These are phyloP conservation scores for Heritiera littoralis DNA, from an alignment of 345 rosid species.

Conservation along the genomic window DNA sequence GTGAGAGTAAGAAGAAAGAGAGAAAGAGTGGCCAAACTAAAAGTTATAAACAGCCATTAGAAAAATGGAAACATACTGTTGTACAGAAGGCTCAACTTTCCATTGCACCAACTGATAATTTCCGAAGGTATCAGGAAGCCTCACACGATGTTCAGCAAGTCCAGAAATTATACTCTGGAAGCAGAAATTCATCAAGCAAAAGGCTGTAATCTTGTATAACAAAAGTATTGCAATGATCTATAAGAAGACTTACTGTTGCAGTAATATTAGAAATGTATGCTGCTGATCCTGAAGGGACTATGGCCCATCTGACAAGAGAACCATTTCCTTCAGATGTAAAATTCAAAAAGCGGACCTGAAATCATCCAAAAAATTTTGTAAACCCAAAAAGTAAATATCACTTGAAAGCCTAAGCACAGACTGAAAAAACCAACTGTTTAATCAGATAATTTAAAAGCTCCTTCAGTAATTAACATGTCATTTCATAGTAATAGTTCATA, in stretches of 20 bases:
- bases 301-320: slow-evolving; percentile 55
- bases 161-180: slow-evolving; percentile 60
- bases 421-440: background rate
- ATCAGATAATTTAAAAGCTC: background rate
- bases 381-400: background rate
- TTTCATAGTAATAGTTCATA: background rate
- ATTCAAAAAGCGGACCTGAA: slow-evolving; percentile 66
- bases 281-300: slow-evolving; percentile 56
- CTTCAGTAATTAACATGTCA: background rate
- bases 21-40: background rate
- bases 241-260: slow-evolving; percentile 51
- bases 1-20: background rate
- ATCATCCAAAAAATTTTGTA: slow-evolving; percentile 21
- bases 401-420: slow-evolving; percentile 6
- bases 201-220: background rate
- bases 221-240: background rate
- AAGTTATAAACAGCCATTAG: background rate
- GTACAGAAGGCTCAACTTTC: slow-evolving; percentile 56
- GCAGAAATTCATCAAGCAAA: slow-evolving; percentile 28
- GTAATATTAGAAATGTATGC: slow-evolving; percentile 56
- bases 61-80: slow-evolving; percentile 38
- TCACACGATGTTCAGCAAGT: slow-evolving; percentile 62
- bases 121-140: slow-evolving; percentile 69
- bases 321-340: slow-evolving; percentile 58
- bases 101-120: slow-evolving; percentile 58